phyloP scores from a whole-genome alignment of 1,284 basidiomycete genomes.

The Papiliotrema fonsecae region DNA sequence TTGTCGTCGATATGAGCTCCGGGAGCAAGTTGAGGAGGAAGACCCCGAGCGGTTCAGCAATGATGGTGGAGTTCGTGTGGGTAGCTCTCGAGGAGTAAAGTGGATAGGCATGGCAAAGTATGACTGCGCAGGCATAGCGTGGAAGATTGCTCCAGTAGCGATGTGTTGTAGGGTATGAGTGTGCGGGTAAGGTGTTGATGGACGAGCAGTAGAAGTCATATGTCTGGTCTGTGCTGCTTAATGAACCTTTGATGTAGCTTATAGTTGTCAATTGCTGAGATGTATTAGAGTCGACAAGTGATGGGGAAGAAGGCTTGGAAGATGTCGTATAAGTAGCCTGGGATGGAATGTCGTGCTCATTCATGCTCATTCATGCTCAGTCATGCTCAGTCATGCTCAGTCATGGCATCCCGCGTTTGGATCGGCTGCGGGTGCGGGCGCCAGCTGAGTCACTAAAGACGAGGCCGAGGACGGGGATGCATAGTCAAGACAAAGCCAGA shows the following conservation, averaged over 20 bases:
- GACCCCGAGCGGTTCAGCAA: conserved; percentile 19
- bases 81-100: conserved; percentile 18
- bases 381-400: too few relatives aligned
- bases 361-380: too few relatives aligned
- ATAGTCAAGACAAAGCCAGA: too few relatives aligned
- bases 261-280: not conserved
- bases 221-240: not conserved
- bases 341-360: too few relatives aligned
- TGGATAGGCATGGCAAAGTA: conserved; percentile 17
- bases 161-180: conserved; percentile 4
- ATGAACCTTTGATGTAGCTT: not conserved
- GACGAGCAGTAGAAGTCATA: conserved; percentile 2
- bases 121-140: conserved; percentile 1
- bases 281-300: not conserved
- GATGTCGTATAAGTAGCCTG: too few relatives aligned
- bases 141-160: not conserved
- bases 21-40: conserved; percentile 1
- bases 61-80: conserved; percentile 21
- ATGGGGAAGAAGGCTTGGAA: too few relatives aligned
- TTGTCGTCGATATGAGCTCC: not conserved
- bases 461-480: too few relatives aligned
- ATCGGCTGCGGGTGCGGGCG: too few relatives aligned
- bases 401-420: too few relatives aligned
- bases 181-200: conserved; percentile 11
- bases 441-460: too few relatives aligned